Evolutionary conservation across 352 stramenopile species (phyloP).

Genomic region (Phytophthora brassicae): DNA sequence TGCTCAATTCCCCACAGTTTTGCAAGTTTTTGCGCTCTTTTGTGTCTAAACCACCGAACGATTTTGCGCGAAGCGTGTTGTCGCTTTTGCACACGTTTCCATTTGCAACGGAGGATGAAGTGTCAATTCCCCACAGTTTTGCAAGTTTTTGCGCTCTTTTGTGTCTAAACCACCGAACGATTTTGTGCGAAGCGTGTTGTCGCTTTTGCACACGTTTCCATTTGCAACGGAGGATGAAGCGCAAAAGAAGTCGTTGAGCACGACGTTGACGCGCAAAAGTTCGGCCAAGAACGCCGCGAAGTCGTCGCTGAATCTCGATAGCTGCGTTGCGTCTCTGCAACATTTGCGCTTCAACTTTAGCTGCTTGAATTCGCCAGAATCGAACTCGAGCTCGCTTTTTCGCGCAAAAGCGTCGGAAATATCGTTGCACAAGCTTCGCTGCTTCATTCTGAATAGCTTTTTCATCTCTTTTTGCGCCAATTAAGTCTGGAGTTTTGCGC

Average conservation of each 20-base stretch:
- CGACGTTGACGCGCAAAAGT: constrained; percentile 20
- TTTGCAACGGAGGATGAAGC: constrained; percentile 40
- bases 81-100: constrained; percentile 21
- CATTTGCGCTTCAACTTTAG: constrained; percentile 35
- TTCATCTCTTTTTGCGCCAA: too few species aligned
- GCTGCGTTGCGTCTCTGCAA: constrained; percentile 28
- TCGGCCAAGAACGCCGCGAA: constrained; percentile 34
- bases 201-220: constrained; percentile 28
- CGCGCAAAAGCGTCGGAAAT: constrained; percentile 27
- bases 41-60: constrained; percentile 40
- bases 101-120: constrained; percentile 44
- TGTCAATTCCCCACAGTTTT: too few species aligned
- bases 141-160: constrained; percentile 36
- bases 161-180: constrained; percentile 41
- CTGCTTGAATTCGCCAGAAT: constrained; percentile 31
- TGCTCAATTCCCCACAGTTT: constrained; percentile 43
- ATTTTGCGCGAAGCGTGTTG: constrained; percentile 35
- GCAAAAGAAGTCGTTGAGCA: constrained; percentile 30
- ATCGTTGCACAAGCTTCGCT: constrained; percentile 30
- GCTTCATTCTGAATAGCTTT: too few species aligned
- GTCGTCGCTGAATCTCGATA: constrained; percentile 37
- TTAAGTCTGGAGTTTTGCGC: background rate
- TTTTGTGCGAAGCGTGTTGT: constrained; percentile 28
- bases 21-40: constrained; percentile 31
- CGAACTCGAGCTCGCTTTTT: constrained; percentile 10